Percentiles rank a stretch among this genome's conserved stretches.
Evolutionary conservation across 805 yeast species (phyloP).

Genomic region (Metschnikowia kunwiensis): DNA sequence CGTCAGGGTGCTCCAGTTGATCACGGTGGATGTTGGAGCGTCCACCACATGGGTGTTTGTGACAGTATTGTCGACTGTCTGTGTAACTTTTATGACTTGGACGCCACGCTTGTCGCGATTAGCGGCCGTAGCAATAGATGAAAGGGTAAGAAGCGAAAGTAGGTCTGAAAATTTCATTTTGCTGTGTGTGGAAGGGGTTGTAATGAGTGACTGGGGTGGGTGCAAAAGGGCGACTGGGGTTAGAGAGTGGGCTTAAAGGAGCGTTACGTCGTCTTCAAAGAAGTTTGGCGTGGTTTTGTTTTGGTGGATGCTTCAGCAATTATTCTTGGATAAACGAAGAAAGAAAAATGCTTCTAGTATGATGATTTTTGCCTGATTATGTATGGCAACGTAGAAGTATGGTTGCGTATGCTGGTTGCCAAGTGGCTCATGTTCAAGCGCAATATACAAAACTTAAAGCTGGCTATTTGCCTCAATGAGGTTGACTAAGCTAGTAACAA

Average conservation of each 20-base stretch:
- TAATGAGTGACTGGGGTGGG: conserved; percentile 15
- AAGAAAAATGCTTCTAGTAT: no score
- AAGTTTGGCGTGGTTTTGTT: neutral
- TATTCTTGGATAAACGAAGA: no score
- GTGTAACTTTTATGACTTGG: conserved; percentile 32
- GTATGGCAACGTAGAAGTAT: no score
- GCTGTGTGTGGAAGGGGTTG: neutral
- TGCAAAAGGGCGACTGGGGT: conserved; percentile 16
- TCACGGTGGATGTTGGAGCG: conserved; percentile 28
- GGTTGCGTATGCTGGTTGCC: no score
- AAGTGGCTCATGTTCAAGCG: no score
- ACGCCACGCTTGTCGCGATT: conserved; percentile 13
- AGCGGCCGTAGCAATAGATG: conserved; percentile 8
- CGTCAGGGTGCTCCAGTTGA: conserved; percentile 29
- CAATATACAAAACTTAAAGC: no score
- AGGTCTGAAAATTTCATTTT: conserved; percentile 13
- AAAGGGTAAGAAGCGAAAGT: conserved; percentile 11
- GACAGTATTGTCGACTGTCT: conserved; percentile 33
- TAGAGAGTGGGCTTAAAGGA: neutral
- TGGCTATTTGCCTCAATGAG: no score
- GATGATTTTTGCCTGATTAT: no score
- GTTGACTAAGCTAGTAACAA: no score
- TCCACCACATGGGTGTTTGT: conserved; percentile 34
- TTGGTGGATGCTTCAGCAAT: no score
- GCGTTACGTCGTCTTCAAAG: neutral